Conservation (phyloP, 495 filamentous ascomycete genomes). For the Penicillium argentinense region DNA sequence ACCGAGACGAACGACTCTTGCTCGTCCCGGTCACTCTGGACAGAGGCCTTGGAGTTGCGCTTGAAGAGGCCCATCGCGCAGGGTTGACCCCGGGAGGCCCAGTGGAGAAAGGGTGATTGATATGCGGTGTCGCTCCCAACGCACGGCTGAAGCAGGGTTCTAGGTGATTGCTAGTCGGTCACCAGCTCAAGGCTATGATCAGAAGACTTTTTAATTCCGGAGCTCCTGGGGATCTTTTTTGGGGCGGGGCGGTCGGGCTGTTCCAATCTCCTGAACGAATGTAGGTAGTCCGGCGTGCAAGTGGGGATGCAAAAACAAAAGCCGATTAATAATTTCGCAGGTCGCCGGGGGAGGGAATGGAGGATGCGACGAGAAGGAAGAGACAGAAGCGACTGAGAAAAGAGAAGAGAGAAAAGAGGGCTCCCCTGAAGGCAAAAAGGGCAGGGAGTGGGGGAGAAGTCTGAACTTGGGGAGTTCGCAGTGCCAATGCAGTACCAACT, state of each 20-base stretch:
- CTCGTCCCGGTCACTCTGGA: conserved; percentile 49
- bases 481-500: background rate
- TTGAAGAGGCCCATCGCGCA: conserved; percentile 62
- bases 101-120: conserved; percentile 8
- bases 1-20: conserved; percentile 47
- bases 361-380: background rate
- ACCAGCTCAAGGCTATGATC: too few relatives aligned
- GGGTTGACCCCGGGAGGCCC: conserved; percentile 1
- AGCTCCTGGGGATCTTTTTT: too few relatives aligned
- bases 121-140: too few relatives aligned
- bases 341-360: background rate
- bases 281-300: background rate
- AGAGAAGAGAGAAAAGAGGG: conserved; percentile 1
- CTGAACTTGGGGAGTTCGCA: background rate
- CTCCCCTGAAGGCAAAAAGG: conserved; percentile 1
- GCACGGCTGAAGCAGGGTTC: too few relatives aligned
- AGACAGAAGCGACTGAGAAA: background rate
- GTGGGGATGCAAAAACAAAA: conserved; percentile 2
- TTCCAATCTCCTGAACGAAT: too few relatives aligned
- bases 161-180: too few relatives aligned
- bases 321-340: background rate
- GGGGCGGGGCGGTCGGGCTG: too few relatives aligned
- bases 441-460: conserved; percentile 7
- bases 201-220: too few relatives aligned
- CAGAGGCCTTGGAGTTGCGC: conserved; percentile 57